These are phyloP conservation scores for Paraconiothyrium brasiliense DNA, from an alignment of 2,329 filamentous ascomycete genomes.

Conservation along the genomic window DNA sequence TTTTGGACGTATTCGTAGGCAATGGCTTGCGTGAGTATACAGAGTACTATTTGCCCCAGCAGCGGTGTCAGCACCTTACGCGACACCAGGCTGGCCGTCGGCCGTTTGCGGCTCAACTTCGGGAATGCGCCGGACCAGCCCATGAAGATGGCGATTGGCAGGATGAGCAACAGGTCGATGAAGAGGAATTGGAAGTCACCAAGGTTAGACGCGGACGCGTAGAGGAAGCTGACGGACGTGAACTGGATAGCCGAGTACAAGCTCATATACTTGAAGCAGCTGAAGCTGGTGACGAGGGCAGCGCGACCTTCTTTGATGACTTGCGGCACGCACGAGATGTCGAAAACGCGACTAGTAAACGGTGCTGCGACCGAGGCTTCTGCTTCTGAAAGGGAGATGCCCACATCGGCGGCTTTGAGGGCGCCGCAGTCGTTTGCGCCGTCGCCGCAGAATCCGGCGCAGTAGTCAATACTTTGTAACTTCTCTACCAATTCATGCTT, in stretches of 20 bases:
- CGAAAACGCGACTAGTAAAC: constrained; percentile 94
- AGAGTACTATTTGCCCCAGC: constrained; percentile 86
- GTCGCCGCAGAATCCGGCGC: constrained; percentile 94
- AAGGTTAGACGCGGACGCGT: constrained; percentile 90
- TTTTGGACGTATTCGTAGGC: constrained; percentile 77
- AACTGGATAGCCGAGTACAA: constrained; percentile 99
- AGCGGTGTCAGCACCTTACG: constrained; percentile 90
- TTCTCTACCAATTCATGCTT: constrained; percentile 98
- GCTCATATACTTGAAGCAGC: constrained; percentile 99
- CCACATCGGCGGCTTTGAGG: constrained; percentile 95
- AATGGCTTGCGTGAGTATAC: constrained; percentile 77
- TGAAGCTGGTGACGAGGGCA: constrained; percentile 96
- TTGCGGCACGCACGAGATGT: constrained; percentile 93
- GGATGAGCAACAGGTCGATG: constrained; percentile 90
- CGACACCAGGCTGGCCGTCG: constrained; percentile 90
- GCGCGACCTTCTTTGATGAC: constrained; percentile 94
- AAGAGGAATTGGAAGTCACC: constrained; percentile 98
- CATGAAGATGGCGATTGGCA: constrained; percentile 99
- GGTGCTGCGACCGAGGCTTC: constrained; percentile 98
- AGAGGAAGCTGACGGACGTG: constrained; percentile 94
- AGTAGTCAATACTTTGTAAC: constrained; percentile 94
- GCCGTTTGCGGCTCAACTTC: constrained; percentile 80
- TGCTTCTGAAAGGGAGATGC: constrained; percentile 95
- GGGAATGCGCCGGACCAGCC: constrained; percentile 91
- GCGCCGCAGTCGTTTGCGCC: constrained; percentile 98